Base-by-base conservation (phyloP, 2,329 filamentous ascomycete species). In the Exophiala sp. region DNA sequence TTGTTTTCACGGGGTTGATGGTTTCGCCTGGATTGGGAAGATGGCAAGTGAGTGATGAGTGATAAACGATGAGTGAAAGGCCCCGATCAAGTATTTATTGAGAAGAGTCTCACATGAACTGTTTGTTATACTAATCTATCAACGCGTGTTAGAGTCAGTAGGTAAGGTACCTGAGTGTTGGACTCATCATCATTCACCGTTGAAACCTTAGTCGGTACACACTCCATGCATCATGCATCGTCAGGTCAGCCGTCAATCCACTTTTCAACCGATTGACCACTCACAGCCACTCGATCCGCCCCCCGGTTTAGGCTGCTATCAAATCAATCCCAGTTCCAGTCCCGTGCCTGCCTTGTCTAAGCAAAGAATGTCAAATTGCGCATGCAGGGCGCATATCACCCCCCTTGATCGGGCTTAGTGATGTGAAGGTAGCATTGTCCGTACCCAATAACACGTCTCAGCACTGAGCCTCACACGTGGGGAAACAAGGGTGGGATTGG, bases 111-210 rank as follows among this genome's bases (percentile, higher is more conserved):
- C n/a, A n/a, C n/a, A n/a, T n/a, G n/a, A n/a, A n/a, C n/a, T n/a
- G n/a, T n/a, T n/a, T n/a, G n/a, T n/a, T n/a, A n/a, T n/a, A n/a
- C n/a, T n/a, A n/a, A n/a, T n/a, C n/a, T n/a, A n/a, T n/a, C n/a
- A n/a, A n/a, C n/a, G n/a, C n/a, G n/a, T n/a, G n/a, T n/a, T n/a
- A n/a, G n/a, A n/a, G n/a, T n/a, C n/a, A n/a, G n/a, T n/a, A n/a
- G n/a, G n/a, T n/a, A n/a, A n/a, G n/a, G n/a, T n/a, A n/a, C n/a
- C n/a, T 49, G 35, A 38, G 32, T 23, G 27, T 29, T 43, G 29
- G 46, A 30, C n/a, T 24, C 22, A 19, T 23, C 14, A n/a, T 49
- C 46, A 24, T 39, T 45, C 47, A 50, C 47, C 47, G 44, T 46
- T 46, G 44, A 37, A 37, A 37, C 34, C 18, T 37, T 37, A 18